Evolutionary conservation across 345 rosid genomes (phyloP).

Genomic region (Streptanthus diversifolius): DNA sequence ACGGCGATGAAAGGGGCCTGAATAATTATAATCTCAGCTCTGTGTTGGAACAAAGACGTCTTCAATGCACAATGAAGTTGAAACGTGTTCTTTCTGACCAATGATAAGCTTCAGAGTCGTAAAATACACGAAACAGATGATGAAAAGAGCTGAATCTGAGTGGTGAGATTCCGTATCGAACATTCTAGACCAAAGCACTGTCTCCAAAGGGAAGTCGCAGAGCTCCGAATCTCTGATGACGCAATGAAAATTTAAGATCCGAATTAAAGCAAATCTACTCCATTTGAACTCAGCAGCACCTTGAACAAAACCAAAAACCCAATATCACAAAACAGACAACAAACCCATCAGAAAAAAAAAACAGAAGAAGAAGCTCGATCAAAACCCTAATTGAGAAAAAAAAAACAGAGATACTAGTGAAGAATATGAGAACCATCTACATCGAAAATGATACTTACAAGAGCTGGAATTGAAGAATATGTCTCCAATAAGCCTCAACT

Average conservation of each 20-base stretch:
- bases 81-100: conserved; percentile 8
- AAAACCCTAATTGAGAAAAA: conserved; percentile 27
- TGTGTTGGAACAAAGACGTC: conserved; percentile 39
- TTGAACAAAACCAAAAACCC: conserved; percentile 1
- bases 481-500: neutral
- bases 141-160: conserved; percentile 20
- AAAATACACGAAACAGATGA: neutral
- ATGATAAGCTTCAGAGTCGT: conserved; percentile 28
- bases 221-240: conserved; percentile 12
- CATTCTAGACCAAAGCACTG: conserved; percentile 19
- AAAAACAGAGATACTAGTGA: conserved; percentile 4
- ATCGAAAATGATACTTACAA: conserved; percentile 38
- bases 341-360: neutral
- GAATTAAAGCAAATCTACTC: conserved; percentile 19
- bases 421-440: conserved; percentile 14
- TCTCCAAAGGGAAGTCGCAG: neutral
- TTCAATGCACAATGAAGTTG: conserved; percentile 32
- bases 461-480: conserved; percentile 27
- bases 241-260: conserved; percentile 27
- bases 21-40: conserved; percentile 40
- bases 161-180: conserved; percentile 27
- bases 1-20: conserved; percentile 20
- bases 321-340: conserved; percentile 7
- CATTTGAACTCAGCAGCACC: conserved; percentile 14
- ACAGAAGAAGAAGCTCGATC: conserved; percentile 40